phyloP scores from a whole-genome alignment of 495 filamentous ascomycete species.

The Aspergillus incahuasiensis region DNA sequence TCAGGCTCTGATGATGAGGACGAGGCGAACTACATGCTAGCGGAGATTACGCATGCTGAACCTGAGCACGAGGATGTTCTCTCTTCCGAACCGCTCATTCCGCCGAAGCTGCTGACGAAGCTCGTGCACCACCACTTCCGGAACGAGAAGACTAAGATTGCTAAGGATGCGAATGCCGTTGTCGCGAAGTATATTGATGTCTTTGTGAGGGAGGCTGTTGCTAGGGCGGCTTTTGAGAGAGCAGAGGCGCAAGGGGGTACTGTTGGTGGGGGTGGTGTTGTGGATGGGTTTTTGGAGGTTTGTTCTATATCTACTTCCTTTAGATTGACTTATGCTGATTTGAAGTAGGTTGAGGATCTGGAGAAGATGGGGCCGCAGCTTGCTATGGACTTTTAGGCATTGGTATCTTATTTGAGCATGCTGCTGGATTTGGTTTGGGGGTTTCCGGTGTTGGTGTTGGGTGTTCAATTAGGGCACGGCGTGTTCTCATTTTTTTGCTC shows the following conservation, averaged over 20 bases:
- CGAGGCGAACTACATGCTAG: slow-evolving; percentile 43
- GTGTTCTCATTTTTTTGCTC: not conserved
- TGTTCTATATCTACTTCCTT: slow-evolving; percentile 19
- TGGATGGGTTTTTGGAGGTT: slow-evolving; percentile 71
- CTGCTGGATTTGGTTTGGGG: slow-evolving; percentile 3
- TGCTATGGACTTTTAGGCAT: slow-evolving; percentile 72
- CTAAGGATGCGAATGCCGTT: slow-evolving; percentile 71
- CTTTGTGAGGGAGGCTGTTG: slow-evolving; percentile 89
- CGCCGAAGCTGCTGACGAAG: slow-evolving; percentile 65
- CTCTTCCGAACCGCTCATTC: slow-evolving; percentile 54
- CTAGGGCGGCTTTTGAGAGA: slow-evolving; percentile 69
- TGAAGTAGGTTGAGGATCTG: slow-evolving; percentile 57
- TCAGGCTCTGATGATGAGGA: not conserved
- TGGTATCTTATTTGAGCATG: not conserved
- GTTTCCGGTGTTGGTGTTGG: too few species aligned
- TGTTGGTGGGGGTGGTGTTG: slow-evolving; percentile 25
- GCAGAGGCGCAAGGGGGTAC: slow-evolving; percentile 25
- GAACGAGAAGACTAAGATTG: slow-evolving; percentile 63
- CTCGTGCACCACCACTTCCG: slow-evolving; percentile 78
- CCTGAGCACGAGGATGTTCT: slow-evolving; percentile 25
- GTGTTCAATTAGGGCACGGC: not conserved
- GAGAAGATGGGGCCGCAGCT: slow-evolving; percentile 90
- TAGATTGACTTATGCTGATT: slow-evolving; percentile 7
- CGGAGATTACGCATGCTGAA: slow-evolving; percentile 36
- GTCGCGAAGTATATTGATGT: slow-evolving; percentile 85